Evolutionary conservation across 2,329 filamentous ascomycete species (phyloP), one percentile per base, ranked within the genome.

Genomic region (Chalaropsis ovoidea): DNA sequence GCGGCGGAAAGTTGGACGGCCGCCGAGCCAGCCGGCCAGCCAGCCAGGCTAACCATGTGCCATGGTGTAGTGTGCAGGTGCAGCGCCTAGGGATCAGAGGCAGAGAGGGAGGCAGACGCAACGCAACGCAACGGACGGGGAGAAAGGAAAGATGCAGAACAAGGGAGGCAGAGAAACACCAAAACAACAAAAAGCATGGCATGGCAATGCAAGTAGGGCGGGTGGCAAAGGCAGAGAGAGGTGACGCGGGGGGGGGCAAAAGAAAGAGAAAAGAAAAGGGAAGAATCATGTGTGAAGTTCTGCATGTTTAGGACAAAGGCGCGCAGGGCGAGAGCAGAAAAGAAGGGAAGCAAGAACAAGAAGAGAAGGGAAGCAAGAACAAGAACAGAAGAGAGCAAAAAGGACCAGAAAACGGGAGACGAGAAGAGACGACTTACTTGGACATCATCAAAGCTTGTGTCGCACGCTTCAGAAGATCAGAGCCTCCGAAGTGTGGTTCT

Each of bases 381-480:
- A 62, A 62, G 41, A 43, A 62, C 68, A 67, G 24, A 63, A 24
- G 11, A 62, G 41, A 43, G 61, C 22, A 27, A 42, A 58, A 61
- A 68, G 35, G 62, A 45, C 22, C 52, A 39, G 31, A 49, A 47
- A 60, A 64, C 64, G 56, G 43, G 69, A 71, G 35, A 69, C 68
- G 69, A 69, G 63, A 69, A 67, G 68, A 35, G 35, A 52, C 19
- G 24, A 79, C 81, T 73, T 79, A 84, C 81, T 77, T 84, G 75
- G 81, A 84, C 77, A 80, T 80, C 80, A 85, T 82, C 79, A 85
- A 81, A 70, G 80, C 80, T 71, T 84, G 81, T n/a, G 82, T 85
- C 68, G 82, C 82, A 73, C 82, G 78, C 71, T 80, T 77, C 69
- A 85, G 73, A 70, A 85, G 76, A 74, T 85, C 82, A 70, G 80